Percentiles rank a stretch among this genome's conserved stretches.
Evolutionary conservation across 2,329 filamentous ascomycete genomes (phyloP).

Genomic region (Kalmusia sp.): DNA sequence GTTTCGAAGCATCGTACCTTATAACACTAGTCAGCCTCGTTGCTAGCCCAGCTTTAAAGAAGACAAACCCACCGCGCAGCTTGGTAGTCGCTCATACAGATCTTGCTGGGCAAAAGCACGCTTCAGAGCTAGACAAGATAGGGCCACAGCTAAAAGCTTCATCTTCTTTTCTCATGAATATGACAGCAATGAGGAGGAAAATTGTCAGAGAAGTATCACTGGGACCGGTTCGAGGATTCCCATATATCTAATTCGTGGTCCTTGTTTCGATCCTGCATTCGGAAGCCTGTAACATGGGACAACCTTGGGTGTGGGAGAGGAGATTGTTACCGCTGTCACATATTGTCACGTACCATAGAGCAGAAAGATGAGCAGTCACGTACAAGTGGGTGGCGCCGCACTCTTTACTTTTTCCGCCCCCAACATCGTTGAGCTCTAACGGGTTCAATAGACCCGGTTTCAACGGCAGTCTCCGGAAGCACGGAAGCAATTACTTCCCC

Average conservation of each 20-base stretch:
- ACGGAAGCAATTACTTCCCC: too few relatives aligned
- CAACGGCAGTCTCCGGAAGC: too few relatives aligned
- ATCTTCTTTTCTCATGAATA: constrained; percentile 40
- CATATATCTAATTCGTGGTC: background rate
- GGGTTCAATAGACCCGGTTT: too few relatives aligned
- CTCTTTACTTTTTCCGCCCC: too few relatives aligned
- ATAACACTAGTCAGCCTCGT: background rate
- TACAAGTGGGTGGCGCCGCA: too few relatives aligned
- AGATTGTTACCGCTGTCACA: too few relatives aligned
- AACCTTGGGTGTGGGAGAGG: too few relatives aligned
- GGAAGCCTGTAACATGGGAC: too few relatives aligned
- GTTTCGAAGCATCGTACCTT: constrained; percentile 26
- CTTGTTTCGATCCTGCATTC: too few relatives aligned
- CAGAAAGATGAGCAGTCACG: too few relatives aligned
- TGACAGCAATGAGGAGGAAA: constrained; percentile 15
- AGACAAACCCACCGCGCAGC: constrained; percentile 2
- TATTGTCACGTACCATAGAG: too few relatives aligned
- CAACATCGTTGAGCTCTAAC: too few relatives aligned
- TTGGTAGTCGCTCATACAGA: background rate
- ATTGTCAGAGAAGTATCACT: background rate
- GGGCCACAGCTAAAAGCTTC: constrained; percentile 46
- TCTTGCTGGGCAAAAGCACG: background rate
- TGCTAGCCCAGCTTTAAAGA: background rate
- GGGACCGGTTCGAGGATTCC: background rate
- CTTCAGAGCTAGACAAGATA: constrained; percentile 24